These are phyloP conservation scores for Trichoderma sp. DNA, from an alignment of 2,329 filamentous ascomycete genomes.

Conservation along the genomic window DNA sequence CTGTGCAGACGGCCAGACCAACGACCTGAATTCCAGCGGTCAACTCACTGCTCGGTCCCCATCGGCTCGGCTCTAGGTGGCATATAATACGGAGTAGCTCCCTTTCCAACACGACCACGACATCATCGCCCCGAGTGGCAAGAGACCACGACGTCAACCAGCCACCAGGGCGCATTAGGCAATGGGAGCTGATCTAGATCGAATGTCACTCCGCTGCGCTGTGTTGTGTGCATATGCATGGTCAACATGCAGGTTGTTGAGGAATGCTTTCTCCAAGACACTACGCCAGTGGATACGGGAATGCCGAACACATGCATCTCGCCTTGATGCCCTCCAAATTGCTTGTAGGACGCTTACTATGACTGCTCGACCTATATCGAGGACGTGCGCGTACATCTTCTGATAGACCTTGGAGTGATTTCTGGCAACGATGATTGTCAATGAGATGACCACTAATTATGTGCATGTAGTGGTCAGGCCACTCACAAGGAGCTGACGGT, in stretches of 20 bases:
- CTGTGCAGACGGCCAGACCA: slow-evolving; percentile 2
- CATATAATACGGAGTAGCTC: neutral
- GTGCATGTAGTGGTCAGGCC: no score
- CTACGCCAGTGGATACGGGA: no score
- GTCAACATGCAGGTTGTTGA: neutral
- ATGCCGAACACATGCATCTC: no score
- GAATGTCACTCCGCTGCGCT: neutral
- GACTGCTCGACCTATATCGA: no score
- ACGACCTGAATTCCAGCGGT: neutral
- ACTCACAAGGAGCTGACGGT: neutral
- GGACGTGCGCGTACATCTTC: no score
- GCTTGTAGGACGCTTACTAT: no score
- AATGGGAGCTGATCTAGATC: slow-evolving; percentile 9
- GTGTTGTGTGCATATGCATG: neutral
- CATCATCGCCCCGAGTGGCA: slow-evolving; percentile 20
- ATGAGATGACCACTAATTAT: no score
- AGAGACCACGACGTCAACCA: slow-evolving; percentile 12
- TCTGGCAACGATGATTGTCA: no score
- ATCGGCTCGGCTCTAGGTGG: slow-evolving; percentile 21
- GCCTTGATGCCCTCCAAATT: no score
- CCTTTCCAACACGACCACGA: slow-evolving; percentile 4
- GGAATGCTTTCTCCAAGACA: neutral
- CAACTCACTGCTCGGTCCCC: neutral
- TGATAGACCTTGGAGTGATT: no score
- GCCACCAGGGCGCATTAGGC: neutral